phyloP scores from a whole-genome alignment of 73 alveolate genomes.

The Blepharisma japonicum region DNA sequence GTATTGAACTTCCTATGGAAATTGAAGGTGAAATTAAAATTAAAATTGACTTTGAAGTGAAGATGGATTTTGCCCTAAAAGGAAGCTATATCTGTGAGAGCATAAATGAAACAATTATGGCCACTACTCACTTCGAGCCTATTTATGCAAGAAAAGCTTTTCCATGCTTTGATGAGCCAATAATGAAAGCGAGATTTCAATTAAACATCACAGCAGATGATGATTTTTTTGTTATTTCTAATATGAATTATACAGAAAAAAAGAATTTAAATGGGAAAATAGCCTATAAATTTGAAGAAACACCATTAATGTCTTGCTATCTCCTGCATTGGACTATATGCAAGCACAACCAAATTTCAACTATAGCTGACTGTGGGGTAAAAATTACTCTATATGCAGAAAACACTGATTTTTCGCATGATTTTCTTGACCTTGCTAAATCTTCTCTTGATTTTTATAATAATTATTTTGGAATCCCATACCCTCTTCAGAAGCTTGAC shows the following conservation, averaged over 20 bases:
- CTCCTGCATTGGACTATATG: constrained; percentile 62
- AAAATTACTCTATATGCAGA: neutral
- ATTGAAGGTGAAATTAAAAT: neutral
- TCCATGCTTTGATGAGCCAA: constrained; percentile 94
- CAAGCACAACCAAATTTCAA: neutral
- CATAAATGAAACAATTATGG: neutral
- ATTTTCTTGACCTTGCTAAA: constrained; percentile 36
- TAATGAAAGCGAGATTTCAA: constrained; percentile 60
- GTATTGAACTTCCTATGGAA: neutral
- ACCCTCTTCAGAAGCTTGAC: constrained; percentile 65
- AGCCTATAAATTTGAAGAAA: constrained; percentile 44
- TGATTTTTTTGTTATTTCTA: constrained; percentile 19
- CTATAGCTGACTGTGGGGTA: neutral
- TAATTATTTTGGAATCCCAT: constrained; percentile 48
- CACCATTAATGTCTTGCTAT: constrained; percentile 66
- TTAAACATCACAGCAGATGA: neutral
- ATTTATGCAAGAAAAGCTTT: constrained; percentile 60
- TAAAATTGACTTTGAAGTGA: constrained; percentile 3
- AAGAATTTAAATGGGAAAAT: constrained; percentile 28
- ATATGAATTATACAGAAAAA: constrained; percentile 13
- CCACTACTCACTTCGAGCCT: constrained; percentile 60
- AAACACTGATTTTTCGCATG: neutral
- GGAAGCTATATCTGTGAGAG: neutral
- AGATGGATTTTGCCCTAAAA: neutral
- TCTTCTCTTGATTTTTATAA: constrained; percentile 48